Evolutionary conservation across 2,329 filamentous ascomycete genomes (phyloP).

Genomic region (Juglanconis oblonga): DNA sequence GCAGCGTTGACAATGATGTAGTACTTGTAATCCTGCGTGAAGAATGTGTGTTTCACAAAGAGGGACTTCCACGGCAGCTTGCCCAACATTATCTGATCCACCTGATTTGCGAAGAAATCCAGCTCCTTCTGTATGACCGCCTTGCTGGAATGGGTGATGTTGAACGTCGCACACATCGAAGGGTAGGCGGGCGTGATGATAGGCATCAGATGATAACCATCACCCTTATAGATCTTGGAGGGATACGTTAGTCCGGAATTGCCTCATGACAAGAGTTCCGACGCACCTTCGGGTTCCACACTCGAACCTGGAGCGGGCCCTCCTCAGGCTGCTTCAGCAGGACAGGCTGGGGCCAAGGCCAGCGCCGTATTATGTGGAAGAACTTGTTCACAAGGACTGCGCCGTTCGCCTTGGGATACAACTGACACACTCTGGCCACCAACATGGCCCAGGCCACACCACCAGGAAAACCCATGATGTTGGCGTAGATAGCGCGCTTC

Average conservation of each 20-base stretch:
- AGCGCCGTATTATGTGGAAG: constrained; percentile 85
- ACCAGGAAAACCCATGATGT: constrained; percentile 93
- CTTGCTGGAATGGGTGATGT: constrained; percentile 84
- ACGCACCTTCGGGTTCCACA: constrained; percentile 88
- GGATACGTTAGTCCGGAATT: constrained; percentile 19
- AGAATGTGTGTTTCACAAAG: constrained; percentile 89
- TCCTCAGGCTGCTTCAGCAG: constrained; percentile 85
- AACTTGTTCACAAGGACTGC: constrained; percentile 91
- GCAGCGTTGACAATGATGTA: constrained; percentile 86
- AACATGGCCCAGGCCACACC: constrained; percentile 99
- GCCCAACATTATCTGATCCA: constrained; percentile 74
- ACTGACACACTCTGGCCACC: constrained; percentile 89
- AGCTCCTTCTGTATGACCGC: constrained; percentile 81
- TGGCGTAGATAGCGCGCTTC: constrained; percentile 87
- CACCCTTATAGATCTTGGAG: constrained; percentile 68
- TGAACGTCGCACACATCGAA: constrained; percentile 96
- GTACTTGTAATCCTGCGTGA: constrained; percentile 90
- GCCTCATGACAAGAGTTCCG: not conserved
- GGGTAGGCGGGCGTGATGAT: constrained; percentile 98
- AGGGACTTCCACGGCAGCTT: constrained; percentile 81
- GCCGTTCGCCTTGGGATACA: constrained; percentile 89
- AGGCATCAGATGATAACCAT: constrained; percentile 89
- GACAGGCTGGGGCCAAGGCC: constrained; percentile 94
- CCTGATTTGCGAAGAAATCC: constrained; percentile 71
- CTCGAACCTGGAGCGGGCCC: constrained; percentile 73